These are phyloP conservation scores for Kluyveromyces sp. DNA, from an alignment of 1,139 yeast species.

Conservation along the genomic window DNA sequence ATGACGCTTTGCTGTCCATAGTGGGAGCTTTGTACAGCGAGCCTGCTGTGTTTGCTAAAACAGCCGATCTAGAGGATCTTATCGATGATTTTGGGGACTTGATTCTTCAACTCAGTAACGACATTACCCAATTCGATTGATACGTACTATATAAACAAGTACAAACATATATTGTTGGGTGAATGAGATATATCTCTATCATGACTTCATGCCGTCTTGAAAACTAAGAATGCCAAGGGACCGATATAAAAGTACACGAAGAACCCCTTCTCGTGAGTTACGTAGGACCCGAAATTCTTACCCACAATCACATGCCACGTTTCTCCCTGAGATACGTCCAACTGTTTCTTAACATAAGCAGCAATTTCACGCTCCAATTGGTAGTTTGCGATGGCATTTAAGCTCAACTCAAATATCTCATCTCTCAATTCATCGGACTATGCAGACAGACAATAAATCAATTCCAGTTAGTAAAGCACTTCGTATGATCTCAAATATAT, in stretches of 20 bases:
- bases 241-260: conserved; percentile 83
- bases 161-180: background rate
- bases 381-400: conserved; percentile 45
- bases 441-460: background rate
- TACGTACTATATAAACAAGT: background rate
- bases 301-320: conserved; percentile 98
- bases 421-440: conserved; percentile 52
- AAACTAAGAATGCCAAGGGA: conserved; percentile 69
- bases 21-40: background rate
- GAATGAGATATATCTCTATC: background rate
- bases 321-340: conserved; percentile 61
- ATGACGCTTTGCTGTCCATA: background rate
- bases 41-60: background rate
- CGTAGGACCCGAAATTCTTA: conserved; percentile 84
- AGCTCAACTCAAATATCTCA: conserved; percentile 51
- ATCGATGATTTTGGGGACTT: background rate
- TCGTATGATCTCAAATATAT: background rate
- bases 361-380: conserved; percentile 71
- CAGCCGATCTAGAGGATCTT: background rate
- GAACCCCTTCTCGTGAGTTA: conserved; percentile 79
- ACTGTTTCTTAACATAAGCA: conserved; percentile 66
- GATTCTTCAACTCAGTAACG: background rate
- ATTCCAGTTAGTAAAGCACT: conserved; percentile 1
- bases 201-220: conserved; percentile 52
- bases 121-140: background rate